Evolutionary conservation across 2,329 filamentous ascomycete genomes (phyloP).

Genomic region (Cryphonectria radicalis): DNA sequence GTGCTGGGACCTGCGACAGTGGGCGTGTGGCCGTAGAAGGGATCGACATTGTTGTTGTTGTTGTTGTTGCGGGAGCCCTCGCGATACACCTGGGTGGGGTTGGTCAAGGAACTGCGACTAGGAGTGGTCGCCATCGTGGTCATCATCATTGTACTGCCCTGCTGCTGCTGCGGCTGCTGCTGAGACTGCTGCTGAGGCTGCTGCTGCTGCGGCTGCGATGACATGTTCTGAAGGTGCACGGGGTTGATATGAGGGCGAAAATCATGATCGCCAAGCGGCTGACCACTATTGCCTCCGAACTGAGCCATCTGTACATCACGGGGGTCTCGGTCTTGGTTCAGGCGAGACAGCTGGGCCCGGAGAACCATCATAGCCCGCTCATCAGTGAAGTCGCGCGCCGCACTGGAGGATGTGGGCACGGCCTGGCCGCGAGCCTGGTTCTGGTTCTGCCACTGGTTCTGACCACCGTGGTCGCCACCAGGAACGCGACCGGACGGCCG

Average conservation of each 20-base stretch:
- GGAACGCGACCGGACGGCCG: not conserved
- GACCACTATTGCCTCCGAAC: not conserved
- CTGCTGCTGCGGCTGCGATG: slow-evolving; percentile 3
- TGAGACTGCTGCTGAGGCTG: too few relatives aligned
- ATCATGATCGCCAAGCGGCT: too few relatives aligned
- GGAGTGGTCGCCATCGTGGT: not conserved
- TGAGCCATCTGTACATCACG: slow-evolving; percentile 8
- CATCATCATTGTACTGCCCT: not conserved
- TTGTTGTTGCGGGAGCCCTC: not conserved
- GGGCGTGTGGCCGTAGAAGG: slow-evolving; percentile 9
- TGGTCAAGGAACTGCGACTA: not conserved
- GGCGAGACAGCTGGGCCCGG: slow-evolving; percentile 17
- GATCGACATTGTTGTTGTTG: not conserved
- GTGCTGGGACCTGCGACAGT: not conserved
- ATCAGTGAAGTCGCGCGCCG: not conserved
- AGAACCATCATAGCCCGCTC: slow-evolving; percentile 22
- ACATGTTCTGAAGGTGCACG: not conserved
- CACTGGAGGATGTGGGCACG: not conserved
- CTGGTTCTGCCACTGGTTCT: not conserved
- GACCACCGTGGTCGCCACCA: not conserved
- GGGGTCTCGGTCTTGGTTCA: not conserved
- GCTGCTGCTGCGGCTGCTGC: not conserved
- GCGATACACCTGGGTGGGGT: not conserved
- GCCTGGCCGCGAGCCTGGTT: not conserved
- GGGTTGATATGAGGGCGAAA: not conserved